phyloP scores from a whole-genome alignment of 192 early-diverging fungal species.

The Coemansia sp. region DNA sequence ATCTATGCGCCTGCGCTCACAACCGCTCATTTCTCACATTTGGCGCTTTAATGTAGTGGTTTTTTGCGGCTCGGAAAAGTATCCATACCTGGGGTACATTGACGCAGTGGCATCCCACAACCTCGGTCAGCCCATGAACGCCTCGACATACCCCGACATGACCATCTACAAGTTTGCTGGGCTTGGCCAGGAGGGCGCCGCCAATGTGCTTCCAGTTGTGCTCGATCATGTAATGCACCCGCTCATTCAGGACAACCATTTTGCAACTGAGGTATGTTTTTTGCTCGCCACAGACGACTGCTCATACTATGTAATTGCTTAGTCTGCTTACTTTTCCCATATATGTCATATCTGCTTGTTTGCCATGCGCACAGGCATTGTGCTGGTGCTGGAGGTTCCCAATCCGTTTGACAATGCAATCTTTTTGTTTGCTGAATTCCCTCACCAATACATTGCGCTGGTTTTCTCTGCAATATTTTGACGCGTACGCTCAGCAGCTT shows the following conservation, averaged over 20 bases:
- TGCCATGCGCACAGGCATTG: neutral
- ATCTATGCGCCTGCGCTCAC: slow-evolving; percentile 1
- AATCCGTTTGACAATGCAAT: neutral
- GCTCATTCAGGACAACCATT: slow-evolving; percentile 69
- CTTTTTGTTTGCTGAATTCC: neutral
- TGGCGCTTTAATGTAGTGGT: slow-evolving; percentile 59
- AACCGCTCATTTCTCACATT: neutral
- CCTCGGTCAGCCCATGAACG: slow-evolving; percentile 74
- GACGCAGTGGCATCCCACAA: slow-evolving; percentile 72
- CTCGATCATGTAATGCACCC: slow-evolving; percentile 82
- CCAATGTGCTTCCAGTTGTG: slow-evolving; percentile 73
- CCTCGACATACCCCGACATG: slow-evolving; percentile 60
- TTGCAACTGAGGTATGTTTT: slow-evolving; percentile 68
- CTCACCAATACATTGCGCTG: neutral
- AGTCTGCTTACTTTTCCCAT: slow-evolving; percentile 11
- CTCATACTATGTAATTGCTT: slow-evolving; percentile 1
- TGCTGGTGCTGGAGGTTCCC: neutral
- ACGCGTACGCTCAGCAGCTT: neutral
- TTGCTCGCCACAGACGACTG: neutral
- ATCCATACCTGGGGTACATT: slow-evolving; percentile 71
- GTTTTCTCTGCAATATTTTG: neutral
- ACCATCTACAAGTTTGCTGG: slow-evolving; percentile 73
- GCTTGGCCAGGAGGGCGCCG: slow-evolving; percentile 68
- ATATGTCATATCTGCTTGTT: slow-evolving; percentile 2
- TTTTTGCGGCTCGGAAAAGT: slow-evolving; percentile 76